A percentile compares a stretch with the other conserved stretches of the same genome.
phyloP scores from a whole-genome alignment of 768 basidiomycete species.

The Infundibulicybe gibba region DNA sequence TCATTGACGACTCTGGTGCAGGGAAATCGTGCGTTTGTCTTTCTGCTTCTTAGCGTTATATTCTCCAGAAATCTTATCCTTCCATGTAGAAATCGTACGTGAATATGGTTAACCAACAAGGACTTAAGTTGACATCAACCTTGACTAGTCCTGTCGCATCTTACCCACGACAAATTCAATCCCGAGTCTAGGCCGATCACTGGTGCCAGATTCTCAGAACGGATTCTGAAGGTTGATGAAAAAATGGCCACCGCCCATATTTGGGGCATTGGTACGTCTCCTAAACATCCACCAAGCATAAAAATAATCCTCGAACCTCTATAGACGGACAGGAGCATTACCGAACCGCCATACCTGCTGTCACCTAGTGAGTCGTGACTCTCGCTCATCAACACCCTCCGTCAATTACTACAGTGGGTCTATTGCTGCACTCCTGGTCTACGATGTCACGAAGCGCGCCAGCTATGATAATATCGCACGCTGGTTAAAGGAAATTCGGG shows the following conservation, averaged over 20 bases:
- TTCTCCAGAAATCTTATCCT: neutral
- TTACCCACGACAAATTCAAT: slow-evolving; percentile 99
- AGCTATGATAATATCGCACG: slow-evolving; percentile 92
- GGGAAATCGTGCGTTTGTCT: slow-evolving; percentile 90
- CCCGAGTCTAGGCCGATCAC: slow-evolving; percentile 98
- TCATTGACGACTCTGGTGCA: slow-evolving; percentile 98
- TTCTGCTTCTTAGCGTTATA: slow-evolving; percentile 2
- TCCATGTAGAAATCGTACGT: neutral
- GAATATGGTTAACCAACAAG: no score
- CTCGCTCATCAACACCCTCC: neutral
- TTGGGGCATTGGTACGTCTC: slow-evolving; percentile 96
- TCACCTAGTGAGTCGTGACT: slow-evolving; percentile 3
- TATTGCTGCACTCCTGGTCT: slow-evolving; percentile 87
- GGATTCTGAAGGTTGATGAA: slow-evolving; percentile 91
- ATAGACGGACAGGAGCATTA: slow-evolving; percentile 97
- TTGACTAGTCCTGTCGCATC: slow-evolving; percentile 90
- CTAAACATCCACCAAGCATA: slow-evolving; percentile 7
- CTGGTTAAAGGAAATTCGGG: slow-evolving; percentile 95
- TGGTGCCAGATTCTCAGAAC: slow-evolving; percentile 97
- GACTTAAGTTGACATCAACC: no score
- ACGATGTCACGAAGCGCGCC: slow-evolving; percentile 91
- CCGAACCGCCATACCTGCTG: slow-evolving; percentile 84
- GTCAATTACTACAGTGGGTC: slow-evolving; percentile 97
- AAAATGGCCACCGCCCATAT: slow-evolving; percentile 98
- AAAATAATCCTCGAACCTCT: slow-evolving; percentile 8